Percentiles rank a stretch among this genome's conserved stretches.
Conservation (phyloP, 352 stramenopile genomes). For the Phytophthora ohioensis region DNA sequence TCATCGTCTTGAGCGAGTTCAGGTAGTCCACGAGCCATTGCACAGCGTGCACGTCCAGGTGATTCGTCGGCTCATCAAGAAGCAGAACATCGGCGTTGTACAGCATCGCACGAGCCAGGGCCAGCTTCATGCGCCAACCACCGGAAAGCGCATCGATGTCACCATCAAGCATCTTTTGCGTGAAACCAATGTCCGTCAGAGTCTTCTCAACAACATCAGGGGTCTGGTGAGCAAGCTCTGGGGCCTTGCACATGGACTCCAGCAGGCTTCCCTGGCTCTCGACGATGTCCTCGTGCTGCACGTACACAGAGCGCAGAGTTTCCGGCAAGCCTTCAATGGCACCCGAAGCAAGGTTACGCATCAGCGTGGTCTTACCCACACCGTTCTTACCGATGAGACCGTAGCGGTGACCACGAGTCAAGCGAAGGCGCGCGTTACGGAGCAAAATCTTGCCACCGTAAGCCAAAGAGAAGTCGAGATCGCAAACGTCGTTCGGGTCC, state of each 20-base stretch:
- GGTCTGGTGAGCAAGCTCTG: conserved; percentile 81
- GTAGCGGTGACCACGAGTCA: conserved; percentile 96
- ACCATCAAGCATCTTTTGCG: conserved; percentile 92
- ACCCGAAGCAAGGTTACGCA: conserved; percentile 91
- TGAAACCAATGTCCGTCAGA: conserved; percentile 94
- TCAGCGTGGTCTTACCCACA: conserved; percentile 96
- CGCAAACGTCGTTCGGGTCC: conserved; percentile 76
- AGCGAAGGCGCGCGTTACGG: conserved; percentile 95
- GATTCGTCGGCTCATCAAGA: conserved; percentile 96
- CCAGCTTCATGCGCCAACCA: conserved; percentile 98
- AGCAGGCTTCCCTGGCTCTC: conserved; percentile 82
- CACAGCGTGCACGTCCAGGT: conserved; percentile 97
- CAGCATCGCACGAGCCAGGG: conserved; percentile 93
- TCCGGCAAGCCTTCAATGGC: conserved; percentile 93
- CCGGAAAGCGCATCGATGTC: conserved; percentile 94
- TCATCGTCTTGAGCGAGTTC: conserved; percentile 95
- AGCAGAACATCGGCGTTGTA: conserved; percentile 97
- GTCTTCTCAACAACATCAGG: conserved; percentile 82
- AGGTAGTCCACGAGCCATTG: conserved; percentile 98
- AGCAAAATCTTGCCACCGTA: conserved; percentile 95
- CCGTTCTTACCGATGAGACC: conserved; percentile 97
- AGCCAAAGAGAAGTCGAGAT: conserved; percentile 77
- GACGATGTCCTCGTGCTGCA: conserved; percentile 97
- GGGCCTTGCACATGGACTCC: conserved; percentile 68
- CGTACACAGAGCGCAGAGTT: conserved; percentile 95